Evolutionary conservation across 2,329 filamentous ascomycete genomes (phyloP).

Genomic region (Helicocarpus griseus): DNA sequence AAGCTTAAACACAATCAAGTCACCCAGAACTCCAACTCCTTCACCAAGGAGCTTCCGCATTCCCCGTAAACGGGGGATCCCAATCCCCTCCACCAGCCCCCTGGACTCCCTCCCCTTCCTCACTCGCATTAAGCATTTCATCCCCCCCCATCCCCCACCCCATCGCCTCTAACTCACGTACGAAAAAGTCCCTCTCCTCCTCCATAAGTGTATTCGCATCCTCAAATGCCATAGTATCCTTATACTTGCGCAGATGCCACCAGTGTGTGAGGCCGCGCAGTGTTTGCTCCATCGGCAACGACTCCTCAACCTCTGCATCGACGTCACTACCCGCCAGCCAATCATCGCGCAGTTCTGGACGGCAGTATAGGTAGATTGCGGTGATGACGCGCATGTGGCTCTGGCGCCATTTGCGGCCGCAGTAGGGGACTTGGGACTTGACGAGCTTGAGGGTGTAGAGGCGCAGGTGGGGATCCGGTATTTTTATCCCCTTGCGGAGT

Average conservation of each 20-base stretch:
- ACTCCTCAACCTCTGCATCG: constrained; percentile 87
- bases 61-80: too few relatives aligned
- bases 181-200: constrained; percentile 72
- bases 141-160: constrained; percentile 40
- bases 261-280: constrained; percentile 84
- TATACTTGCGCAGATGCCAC: constrained; percentile 79
- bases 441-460: constrained; percentile 96
- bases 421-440: constrained; percentile 97
- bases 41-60: too few relatives aligned
- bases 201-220: constrained; percentile 47
- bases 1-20: too few relatives aligned
- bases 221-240: constrained; percentile 58
- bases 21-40: too few relatives aligned
- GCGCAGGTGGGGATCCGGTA: constrained; percentile 76
- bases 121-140: constrained; percentile 22
- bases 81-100: constrained; percentile 25
- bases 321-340: constrained; percentile 86
- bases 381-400: constrained; percentile 98
- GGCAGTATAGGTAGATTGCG: constrained; percentile 86
- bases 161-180: constrained; percentile 64
- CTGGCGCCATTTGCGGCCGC: constrained; percentile 95
- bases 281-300: constrained; percentile 83
- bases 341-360: constrained; percentile 86
- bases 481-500: constrained; percentile 80
- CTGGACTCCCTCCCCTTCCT: constrained; percentile 19